Conservation (phyloP, 192 early-diverging fungal species). For the Neocallimastix lanati region DNA sequence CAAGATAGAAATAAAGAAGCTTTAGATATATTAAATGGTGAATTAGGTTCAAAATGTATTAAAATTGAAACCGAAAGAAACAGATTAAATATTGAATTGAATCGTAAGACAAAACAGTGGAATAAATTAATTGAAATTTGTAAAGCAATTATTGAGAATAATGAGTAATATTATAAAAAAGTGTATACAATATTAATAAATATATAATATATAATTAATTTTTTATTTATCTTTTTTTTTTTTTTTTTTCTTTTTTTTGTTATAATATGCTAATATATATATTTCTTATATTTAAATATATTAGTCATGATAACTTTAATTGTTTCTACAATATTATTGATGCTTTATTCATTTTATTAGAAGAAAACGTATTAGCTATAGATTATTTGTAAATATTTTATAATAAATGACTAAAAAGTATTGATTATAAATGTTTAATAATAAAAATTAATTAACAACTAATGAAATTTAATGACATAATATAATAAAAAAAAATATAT, state of each 20-base stretch:
- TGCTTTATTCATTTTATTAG: neutral
- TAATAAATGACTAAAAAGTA: too few species aligned
- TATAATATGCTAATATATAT: too few species aligned
- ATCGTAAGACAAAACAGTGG: neutral
- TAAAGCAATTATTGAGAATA: neutral
- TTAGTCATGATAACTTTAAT: neutral
- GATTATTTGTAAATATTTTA: neutral
- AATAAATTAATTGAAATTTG: neutral
- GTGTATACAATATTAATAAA: too few species aligned
- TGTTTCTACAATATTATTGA: neutral
- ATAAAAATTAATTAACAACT: too few species aligned
- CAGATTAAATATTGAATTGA: neutral
- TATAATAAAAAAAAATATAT: too few species aligned
- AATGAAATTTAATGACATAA: too few species aligned
- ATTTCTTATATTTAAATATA: neutral
- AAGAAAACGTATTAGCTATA: neutral
- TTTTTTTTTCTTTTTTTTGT: too few species aligned
- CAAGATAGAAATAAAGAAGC: conserved; percentile 53
- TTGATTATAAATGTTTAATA: too few species aligned
- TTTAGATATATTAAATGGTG: conserved; percentile 35
- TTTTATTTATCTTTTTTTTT: too few species aligned
- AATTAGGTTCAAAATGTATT: conserved; percentile 33
- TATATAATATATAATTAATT: too few species aligned
- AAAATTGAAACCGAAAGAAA: neutral
- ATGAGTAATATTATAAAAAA: neutral